A percentile compares a stretch with the other conserved stretches of the same genome.
Evolutionary conservation across 2,329 filamentous ascomycete genomes (phyloP).

Genomic region (Talaromyces pinophilus): DNA sequence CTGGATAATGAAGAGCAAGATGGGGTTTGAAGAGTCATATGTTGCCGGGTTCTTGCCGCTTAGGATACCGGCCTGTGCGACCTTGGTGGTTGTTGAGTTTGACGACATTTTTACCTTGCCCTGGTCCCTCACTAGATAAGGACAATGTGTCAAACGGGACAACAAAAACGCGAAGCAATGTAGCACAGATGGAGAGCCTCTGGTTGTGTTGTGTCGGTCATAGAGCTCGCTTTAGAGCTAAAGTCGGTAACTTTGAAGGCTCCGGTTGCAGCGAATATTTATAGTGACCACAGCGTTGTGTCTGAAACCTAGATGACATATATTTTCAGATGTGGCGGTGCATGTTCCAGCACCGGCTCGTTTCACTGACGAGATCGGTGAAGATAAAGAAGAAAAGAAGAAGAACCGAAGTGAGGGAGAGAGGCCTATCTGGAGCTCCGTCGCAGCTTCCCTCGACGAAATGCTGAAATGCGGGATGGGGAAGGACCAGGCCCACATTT

Average conservation of each 20-base stretch:
- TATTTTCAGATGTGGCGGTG: not conserved
- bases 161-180: not conserved
- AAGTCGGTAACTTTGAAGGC: not conserved
- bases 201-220: not conserved
- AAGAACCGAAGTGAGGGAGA: not conserved
- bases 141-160: too few relatives aligned
- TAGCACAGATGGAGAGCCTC: not conserved
- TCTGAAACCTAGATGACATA: not conserved
- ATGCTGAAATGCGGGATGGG: slow-evolving; percentile 1
- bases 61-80: slow-evolving; percentile 67
- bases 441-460: not conserved
- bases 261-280: not conserved
- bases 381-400: not conserved
- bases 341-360: not conserved
- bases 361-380: too few relatives aligned
- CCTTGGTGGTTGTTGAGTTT: slow-evolving; percentile 38
- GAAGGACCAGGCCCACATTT: not conserved
- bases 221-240: not conserved
- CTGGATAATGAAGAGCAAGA: slow-evolving; percentile 76
- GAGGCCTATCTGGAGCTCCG: not conserved
- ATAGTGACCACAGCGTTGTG: not conserved
- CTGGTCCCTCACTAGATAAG: not conserved
- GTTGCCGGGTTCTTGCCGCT: slow-evolving; percentile 68
- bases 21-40: slow-evolving; percentile 70
- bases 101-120: slow-evolving; percentile 24